A percentile compares a stretch with the other conserved stretches of the same genome.
These are phyloP conservation scores for Gracilaria caudata DNA, from an alignment of 23 red algal genomes.

Conservation along the genomic window DNA sequence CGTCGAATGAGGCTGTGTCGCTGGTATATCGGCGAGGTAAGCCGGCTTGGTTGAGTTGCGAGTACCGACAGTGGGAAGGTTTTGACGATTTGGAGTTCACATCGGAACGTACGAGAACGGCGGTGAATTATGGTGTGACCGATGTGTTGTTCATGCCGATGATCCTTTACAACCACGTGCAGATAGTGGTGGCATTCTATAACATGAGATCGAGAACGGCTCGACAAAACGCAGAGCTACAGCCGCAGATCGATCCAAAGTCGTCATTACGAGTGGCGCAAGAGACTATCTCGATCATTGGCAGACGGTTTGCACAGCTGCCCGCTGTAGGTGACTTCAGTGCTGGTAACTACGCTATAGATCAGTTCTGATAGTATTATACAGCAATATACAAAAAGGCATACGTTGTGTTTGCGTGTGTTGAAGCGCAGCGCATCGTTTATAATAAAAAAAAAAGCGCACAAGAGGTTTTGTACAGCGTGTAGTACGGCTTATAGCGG, in stretches of 20 bases:
- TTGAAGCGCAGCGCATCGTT: background rate
- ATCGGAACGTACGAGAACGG: conserved; percentile 39
- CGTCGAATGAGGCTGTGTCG: conserved; percentile 38
- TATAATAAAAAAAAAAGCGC: too few species aligned
- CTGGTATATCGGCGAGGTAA: conserved; percentile 57
- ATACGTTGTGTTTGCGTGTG: background rate
- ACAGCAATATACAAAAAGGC: background rate
- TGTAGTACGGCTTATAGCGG: background rate
- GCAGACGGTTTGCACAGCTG: conserved; percentile 29
- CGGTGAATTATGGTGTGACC: conserved; percentile 50
- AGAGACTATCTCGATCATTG: conserved; percentile 58
- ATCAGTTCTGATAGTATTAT: conserved; percentile 1
- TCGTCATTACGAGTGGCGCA: conserved; percentile 47
- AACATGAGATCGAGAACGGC: conserved; percentile 35
- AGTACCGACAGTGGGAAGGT: conserved; percentile 29
- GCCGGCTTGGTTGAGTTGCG: conserved; percentile 63
- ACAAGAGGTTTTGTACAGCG: too few species aligned
- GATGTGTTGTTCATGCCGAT: conserved; percentile 61
- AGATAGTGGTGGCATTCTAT: conserved; percentile 58
- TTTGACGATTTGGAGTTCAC: conserved; percentile 42
- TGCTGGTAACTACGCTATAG: background rate
- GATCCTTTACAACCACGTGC: conserved; percentile 69
- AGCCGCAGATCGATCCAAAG: conserved; percentile 60
- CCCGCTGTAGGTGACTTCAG: conserved; percentile 33
- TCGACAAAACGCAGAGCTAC: conserved; percentile 35